phyloP scores from a whole-genome alignment of 108 stramenopile genomes.

The Stephanodiscus minutulus region DNA sequence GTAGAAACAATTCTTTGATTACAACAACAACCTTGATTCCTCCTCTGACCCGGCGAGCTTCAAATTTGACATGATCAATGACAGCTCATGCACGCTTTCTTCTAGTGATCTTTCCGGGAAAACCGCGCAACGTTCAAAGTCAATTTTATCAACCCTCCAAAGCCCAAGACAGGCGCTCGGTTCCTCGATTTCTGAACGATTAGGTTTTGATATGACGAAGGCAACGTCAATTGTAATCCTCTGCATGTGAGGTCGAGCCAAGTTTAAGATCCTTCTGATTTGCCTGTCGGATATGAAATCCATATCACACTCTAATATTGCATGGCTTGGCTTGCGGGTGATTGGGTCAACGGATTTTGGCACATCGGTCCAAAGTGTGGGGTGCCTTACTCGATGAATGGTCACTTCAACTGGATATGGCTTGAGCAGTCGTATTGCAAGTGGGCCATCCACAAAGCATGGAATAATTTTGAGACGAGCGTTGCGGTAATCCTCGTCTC shows the following conservation, averaged over 20 bases:
- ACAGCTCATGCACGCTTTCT: slow-evolving; percentile 25
- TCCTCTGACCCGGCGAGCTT: not conserved
- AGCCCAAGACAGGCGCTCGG: slow-evolving; percentile 56
- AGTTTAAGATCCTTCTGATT: slow-evolving; percentile 49
- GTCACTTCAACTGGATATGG: slow-evolving; percentile 45
- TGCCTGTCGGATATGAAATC: slow-evolving; percentile 52
- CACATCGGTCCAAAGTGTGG: slow-evolving; percentile 36
- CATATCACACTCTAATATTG: slow-evolving; percentile 48
- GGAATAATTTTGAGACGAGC: slow-evolving; percentile 43
- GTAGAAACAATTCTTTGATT: too few species aligned
- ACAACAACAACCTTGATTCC: too few species aligned
- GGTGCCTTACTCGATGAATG: slow-evolving; percentile 31
- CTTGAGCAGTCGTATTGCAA: slow-evolving; percentile 49
- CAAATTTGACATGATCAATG: slow-evolving; percentile 15
- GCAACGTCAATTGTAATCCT: slow-evolving; percentile 57
- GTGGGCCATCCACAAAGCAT: slow-evolving; percentile 58
- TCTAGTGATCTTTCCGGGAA: slow-evolving; percentile 41
- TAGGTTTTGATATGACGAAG: slow-evolving; percentile 45
- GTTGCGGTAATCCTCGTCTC: slow-evolving; percentile 48
- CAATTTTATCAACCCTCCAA: slow-evolving; percentile 63
- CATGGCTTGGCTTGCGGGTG: slow-evolving; percentile 19
- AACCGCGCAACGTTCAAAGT: slow-evolving; percentile 49
- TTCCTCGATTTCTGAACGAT: slow-evolving; percentile 35
- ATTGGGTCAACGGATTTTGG: slow-evolving; percentile 23
- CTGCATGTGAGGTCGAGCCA: slow-evolving; percentile 54